A percentile compares a stretch with the other conserved stretches of the same genome.
These are phyloP conservation scores for Cladosporium halotolerans DNA, from an alignment of 2,329 filamentous ascomycete species.

Conservation along the genomic window DNA sequence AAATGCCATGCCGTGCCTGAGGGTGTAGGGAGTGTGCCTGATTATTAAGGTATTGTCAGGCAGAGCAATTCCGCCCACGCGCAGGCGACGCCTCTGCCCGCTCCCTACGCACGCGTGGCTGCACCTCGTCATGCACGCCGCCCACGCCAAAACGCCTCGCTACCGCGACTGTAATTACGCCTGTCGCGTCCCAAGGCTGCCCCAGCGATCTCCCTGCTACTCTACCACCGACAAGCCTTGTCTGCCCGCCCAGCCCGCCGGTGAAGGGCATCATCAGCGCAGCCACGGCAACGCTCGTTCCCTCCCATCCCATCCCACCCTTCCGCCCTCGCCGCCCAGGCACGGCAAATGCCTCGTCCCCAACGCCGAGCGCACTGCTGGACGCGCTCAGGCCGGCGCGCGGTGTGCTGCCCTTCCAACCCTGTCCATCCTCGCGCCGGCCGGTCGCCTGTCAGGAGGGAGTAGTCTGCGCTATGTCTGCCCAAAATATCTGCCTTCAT, in stretches of 20 bases:
- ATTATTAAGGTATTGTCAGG: too few species aligned
- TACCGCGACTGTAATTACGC: too few species aligned
- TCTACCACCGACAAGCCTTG: background rate
- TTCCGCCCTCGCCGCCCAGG: background rate
- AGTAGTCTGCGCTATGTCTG: background rate
- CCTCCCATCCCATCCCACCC: background rate
- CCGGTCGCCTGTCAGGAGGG: too few species aligned
- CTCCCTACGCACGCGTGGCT: too few species aligned
- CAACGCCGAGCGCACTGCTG: background rate
- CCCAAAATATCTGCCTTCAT: background rate
- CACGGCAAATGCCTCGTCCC: background rate
- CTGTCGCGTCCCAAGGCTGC: background rate
- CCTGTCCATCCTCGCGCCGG: background rate
- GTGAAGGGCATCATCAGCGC: background rate
- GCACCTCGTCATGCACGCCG: too few species aligned
- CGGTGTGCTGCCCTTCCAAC: background rate
- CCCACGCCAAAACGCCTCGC: too few species aligned
- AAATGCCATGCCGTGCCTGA: too few species aligned
- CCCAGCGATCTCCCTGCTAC: background rate
- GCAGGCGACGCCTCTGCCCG: too few species aligned
- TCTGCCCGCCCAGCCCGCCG: background rate
- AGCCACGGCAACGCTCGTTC: background rate
- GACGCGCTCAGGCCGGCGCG: background rate
- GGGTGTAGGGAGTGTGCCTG: too few species aligned
- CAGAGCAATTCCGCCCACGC: too few species aligned